Evolutionary conservation across 257 asterid genomes (phyloP), one percentile per base, ranked within the genome.

Genomic region (Salvia miltiorrhiza): DNA sequence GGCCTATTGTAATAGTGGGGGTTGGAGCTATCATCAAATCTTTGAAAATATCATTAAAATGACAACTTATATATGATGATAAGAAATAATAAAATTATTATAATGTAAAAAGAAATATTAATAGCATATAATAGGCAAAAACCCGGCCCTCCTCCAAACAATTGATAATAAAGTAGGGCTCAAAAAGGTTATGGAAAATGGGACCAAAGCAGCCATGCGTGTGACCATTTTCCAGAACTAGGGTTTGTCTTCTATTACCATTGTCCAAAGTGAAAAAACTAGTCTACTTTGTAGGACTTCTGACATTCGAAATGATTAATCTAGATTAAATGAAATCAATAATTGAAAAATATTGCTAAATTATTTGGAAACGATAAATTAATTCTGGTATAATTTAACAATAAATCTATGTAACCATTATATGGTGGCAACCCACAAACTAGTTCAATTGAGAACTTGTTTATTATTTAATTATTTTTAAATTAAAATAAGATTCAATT

Each of bases 201-300:
- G 92, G 92, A 82, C 95, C 86, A 82, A 75, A 78, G 74, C 33
- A 71, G 76, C 90, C 92, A 87, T 87, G 91, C 90, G 88, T 87
- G 93, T 79, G 95, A 82, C 86, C 90, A 87, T 81, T 63, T 69
- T 70, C 72, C 74, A 54, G 74, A 77, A 74, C 76, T 76, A 78
- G 80, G 70, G 83, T 79, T 75, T 76, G 72, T 80, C 74, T 60
- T 70, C 70, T 65, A 55, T 73, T 53, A 65, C 72, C 53, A 11
- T 41, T 53, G 50, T 43, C 68, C 69, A 56, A 65, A 58, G 65
- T 6, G 14, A 68, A 60, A 33, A 37, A 41, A 63, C 55, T 43
- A 41, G 53, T 24, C 55, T 63, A 43, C n/a, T 63, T 63, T 37
- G 40, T 63, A 13, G n/a, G 55, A 63, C 55, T 63, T 63, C 68